phyloP scores from a whole-genome alignment of 345 rosid species.

The Moricandia moricandioides region DNA sequence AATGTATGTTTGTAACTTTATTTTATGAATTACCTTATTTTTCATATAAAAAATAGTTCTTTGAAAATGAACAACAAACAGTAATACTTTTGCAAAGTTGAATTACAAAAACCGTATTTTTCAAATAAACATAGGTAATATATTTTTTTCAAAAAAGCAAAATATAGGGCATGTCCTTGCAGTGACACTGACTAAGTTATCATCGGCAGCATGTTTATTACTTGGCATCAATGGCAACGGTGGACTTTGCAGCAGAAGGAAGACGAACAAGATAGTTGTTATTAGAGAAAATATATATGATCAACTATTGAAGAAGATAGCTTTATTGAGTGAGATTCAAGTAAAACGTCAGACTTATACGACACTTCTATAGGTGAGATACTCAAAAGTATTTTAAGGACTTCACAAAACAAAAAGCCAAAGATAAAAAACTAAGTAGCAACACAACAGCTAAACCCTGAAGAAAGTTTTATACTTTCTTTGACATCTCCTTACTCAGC shows the following conservation, averaged over 20 bases:
- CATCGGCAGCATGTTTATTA: slow-evolving; percentile 47
- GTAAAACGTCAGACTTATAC: neutral
- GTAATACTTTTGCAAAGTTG: neutral
- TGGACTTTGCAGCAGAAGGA: slow-evolving; percentile 40
- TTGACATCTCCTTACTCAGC: slow-evolving; percentile 4
- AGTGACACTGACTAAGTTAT: slow-evolving; percentile 54
- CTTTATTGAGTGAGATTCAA: neutral
- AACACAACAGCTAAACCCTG: slow-evolving; percentile 20
- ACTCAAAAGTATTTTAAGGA: neutral
- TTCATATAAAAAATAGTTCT: neutral
- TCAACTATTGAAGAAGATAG: neutral
- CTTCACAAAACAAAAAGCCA: neutral
- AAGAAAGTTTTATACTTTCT: slow-evolving; percentile 17
- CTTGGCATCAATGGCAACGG: slow-evolving; percentile 46
- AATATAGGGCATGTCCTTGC: slow-evolving; percentile 52
- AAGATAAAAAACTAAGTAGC: slow-evolving; percentile 11
- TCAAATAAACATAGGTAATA: neutral
- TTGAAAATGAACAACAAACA: neutral
- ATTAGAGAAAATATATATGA: neutral
- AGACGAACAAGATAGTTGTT: neutral
- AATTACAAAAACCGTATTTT: no score
- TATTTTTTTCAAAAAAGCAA: no score
- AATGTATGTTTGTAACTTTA: neutral
- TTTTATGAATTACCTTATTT: neutral
- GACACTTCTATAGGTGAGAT: neutral